Conservation (phyloP, 129 eudicot genomes). For the Gnaphalium uliginosum region DNA sequence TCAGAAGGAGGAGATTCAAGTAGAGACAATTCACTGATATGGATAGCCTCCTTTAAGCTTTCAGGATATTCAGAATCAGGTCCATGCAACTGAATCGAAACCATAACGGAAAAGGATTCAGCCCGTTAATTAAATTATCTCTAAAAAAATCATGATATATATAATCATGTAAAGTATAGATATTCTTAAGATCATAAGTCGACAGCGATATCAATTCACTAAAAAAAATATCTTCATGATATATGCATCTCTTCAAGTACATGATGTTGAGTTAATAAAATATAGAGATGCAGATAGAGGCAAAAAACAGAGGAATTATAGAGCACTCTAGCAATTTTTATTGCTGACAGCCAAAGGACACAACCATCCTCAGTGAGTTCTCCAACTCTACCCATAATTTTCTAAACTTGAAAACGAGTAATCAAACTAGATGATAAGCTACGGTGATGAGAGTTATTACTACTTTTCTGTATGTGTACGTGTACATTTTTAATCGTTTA, state of each 20-base stretch:
- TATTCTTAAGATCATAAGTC: slow-evolving; percentile 16
- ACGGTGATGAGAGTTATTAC: not conserved
- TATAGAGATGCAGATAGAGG: too few relatives aligned
- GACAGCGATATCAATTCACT: not conserved
- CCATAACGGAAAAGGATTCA: slow-evolving; percentile 12
- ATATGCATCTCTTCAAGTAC: not conserved
- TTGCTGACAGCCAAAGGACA: too few relatives aligned
- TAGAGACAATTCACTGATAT: slow-evolving; percentile 52
- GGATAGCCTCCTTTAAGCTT: slow-evolving; percentile 53
- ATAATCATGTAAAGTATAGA: slow-evolving; percentile 8
- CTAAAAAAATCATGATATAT: not conserved
- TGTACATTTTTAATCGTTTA: not conserved
- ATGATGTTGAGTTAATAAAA: not conserved
- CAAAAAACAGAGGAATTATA: too few relatives aligned
- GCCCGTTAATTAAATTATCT: not conserved
- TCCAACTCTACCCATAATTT: too few relatives aligned
- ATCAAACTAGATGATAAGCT: too few relatives aligned
- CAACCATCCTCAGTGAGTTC: too few relatives aligned
- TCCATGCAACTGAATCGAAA: slow-evolving; percentile 32
- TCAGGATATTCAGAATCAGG: slow-evolving; percentile 43
- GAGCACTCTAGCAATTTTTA: too few relatives aligned
- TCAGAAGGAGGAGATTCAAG: slow-evolving; percentile 51
- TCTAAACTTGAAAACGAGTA: too few relatives aligned
- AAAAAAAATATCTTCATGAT: not conserved
- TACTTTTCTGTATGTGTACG: not conserved